phyloP scores from a whole-genome alignment of 768 basidiomycete species.

The Suillus ampliporus region DNA sequence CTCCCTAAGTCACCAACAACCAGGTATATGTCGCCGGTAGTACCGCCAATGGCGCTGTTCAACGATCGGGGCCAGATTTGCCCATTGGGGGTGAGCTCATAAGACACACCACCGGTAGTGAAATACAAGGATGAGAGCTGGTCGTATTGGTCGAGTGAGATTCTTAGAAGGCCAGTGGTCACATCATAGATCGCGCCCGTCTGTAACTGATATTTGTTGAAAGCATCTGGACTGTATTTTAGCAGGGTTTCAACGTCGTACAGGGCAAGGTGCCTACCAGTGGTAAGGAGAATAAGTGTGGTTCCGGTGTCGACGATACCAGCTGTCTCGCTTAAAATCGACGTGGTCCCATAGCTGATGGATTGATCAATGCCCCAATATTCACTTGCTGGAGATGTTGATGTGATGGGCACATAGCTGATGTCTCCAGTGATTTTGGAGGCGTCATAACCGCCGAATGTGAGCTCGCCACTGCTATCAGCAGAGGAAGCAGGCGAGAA shows the following conservation, averaged over 20 bases:
- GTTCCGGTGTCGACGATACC: constrained; percentile 42
- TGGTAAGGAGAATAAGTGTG: constrained; percentile 27
- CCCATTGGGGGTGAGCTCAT: constrained; percentile 30
- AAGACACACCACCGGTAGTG: constrained; percentile 24
- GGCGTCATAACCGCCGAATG: constrained; percentile 33
- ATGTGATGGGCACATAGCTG: constrained; percentile 30
- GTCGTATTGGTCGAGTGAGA: constrained; percentile 31
- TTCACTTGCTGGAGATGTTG: constrained; percentile 21
- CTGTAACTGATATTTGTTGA: constrained; percentile 20
- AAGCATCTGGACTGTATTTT: constrained; percentile 29
- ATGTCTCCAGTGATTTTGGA: constrained; percentile 19
- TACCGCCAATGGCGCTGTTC: constrained; percentile 35
- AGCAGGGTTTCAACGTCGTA: constrained; percentile 24
- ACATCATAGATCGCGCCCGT: constrained; percentile 35
- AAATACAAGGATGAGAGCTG: constrained; percentile 32
- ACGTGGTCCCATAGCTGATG: constrained; percentile 29
- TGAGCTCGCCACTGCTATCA: constrained; percentile 29
- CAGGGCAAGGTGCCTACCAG: not conserved
- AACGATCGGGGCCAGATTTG: constrained; percentile 42
- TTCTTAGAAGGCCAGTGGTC: constrained; percentile 33
- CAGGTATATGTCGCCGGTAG: constrained; percentile 33
- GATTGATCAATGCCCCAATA: constrained; percentile 41
- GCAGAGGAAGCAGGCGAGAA: constrained; percentile 31
- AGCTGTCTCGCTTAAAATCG: constrained; percentile 27
- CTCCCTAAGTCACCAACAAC: constrained; percentile 25